A percentile compares a stretch with the other conserved stretches of the same genome.
These are phyloP conservation scores for Bruguiera gymnorhiza DNA, from an alignment of 345 rosid species.

Conservation along the genomic window DNA sequence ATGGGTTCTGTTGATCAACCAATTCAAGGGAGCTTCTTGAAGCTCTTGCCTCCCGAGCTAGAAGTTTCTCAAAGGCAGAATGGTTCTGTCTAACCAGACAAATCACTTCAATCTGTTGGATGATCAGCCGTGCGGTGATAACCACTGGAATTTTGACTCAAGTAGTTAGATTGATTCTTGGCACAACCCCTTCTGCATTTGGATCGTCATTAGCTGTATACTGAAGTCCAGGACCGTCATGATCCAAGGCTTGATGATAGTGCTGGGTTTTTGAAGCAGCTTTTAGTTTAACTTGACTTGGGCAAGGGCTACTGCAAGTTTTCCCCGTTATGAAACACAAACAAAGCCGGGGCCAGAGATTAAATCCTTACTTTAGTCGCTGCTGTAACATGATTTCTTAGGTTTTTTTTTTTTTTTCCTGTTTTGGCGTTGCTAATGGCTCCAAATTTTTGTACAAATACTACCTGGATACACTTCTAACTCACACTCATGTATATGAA, in stretches of 20 bases:
- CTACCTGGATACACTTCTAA: background rate
- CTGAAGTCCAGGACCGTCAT: background rate
- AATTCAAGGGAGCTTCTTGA: constrained; percentile 51
- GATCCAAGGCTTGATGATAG: background rate
- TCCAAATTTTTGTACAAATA: constrained; percentile 13
- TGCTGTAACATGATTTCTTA: constrained; percentile 1
- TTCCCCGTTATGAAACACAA: background rate
- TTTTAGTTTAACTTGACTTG: too few relatives aligned
- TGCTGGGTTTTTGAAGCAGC: background rate
- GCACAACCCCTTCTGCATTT: background rate
- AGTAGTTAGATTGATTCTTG: background rate
- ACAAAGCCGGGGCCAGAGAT: background rate
- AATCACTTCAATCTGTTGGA: background rate
- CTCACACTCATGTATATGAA: too few relatives aligned
- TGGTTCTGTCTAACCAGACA: background rate
- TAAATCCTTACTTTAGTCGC: constrained; percentile 1
- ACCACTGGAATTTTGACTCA: background rate
- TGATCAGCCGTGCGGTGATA: background rate
- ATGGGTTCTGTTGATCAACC: constrained; percentile 24
- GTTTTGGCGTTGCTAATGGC: background rate
- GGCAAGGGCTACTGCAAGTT: background rate
- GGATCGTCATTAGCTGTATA: background rate
- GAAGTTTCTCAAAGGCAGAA: constrained; percentile 34
- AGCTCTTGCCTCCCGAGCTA: constrained; percentile 40
- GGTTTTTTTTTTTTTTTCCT: background rate